phyloP scores from a whole-genome alignment of 352 stramenopile genomes.

The Phytophthora palmivora region DNA sequence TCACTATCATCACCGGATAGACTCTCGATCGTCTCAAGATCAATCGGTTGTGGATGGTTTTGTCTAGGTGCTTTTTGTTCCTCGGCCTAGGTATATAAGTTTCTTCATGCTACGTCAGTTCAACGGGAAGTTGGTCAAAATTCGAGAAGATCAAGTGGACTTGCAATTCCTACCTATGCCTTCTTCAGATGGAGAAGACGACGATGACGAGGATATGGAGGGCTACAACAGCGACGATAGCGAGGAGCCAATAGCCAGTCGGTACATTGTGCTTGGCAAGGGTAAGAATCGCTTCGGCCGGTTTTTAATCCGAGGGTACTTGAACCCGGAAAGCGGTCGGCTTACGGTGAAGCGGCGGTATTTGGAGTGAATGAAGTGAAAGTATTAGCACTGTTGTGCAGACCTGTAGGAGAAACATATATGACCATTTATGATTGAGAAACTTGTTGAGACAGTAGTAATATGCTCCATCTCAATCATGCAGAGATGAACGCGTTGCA shows the following conservation, averaged over 20 bases:
- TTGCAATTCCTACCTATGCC: conserved; percentile 68
- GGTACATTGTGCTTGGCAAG: conserved; percentile 71
- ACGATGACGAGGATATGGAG: conserved; percentile 34
- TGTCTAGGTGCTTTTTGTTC: no score
- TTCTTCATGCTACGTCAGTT: conserved; percentile 83
- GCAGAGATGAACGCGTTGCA: no score
- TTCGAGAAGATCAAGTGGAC: conserved; percentile 72
- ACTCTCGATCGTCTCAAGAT: no score
- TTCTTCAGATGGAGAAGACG: conserved; percentile 28
- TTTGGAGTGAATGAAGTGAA: conserved; percentile 43
- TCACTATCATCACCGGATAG: no score
- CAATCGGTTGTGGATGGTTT: no score
- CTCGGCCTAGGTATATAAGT: conserved; percentile 66
- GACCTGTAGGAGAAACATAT: conserved; percentile 1
- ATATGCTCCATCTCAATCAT: no score
- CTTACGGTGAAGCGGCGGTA: conserved; percentile 69
- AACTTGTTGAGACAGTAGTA: no score
- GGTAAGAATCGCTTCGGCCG: conserved; percentile 69
- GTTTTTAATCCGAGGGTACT: conserved; percentile 77
- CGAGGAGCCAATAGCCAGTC: conserved; percentile 35
- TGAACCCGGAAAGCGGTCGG: conserved; percentile 49
- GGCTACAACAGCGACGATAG: conserved; percentile 32
- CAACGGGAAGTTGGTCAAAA: conserved; percentile 59
- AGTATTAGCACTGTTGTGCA: conserved; percentile 1
- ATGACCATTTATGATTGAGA: not conserved